A percentile compares a stretch with the other conserved stretches of the same genome.
These are phyloP conservation scores for Metschnikowia bowlesiae DNA, from an alignment of 805 yeast species.

Conservation along the genomic window DNA sequence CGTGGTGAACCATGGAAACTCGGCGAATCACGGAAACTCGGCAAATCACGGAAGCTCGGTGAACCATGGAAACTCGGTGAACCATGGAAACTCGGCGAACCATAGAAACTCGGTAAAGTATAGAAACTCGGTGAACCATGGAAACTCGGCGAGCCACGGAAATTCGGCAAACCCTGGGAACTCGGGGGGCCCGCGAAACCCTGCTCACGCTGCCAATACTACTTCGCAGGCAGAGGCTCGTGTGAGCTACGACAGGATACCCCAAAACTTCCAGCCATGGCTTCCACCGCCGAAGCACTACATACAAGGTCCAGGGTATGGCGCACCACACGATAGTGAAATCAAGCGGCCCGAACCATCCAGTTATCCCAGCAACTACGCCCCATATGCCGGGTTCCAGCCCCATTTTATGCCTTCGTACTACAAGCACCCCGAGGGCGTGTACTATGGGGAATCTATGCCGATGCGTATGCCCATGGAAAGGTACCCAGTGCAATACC, in stretches of 20 bases:
- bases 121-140: too few species aligned
- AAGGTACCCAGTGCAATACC: conserved; percentile 3
- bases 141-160: too few species aligned
- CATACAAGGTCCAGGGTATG: not conserved
- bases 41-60: too few species aligned
- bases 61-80: too few species aligned
- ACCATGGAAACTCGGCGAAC: too few species aligned
- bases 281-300: conserved; percentile 4
- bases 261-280: not conserved
- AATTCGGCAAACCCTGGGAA: too few species aligned
- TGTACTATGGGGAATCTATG: conserved; percentile 5
- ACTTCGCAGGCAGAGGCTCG: not conserved
- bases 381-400: conserved; percentile 2
- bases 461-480: conserved; percentile 1
- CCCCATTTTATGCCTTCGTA: conserved; percentile 3
- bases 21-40: too few species aligned
- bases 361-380: not conserved
- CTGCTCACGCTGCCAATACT: not conserved
- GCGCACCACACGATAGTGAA: not conserved
- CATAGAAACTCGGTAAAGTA: too few species aligned
- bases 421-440: conserved; percentile 2
- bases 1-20: too few species aligned
- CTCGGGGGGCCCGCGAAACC: too few species aligned
- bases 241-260: not conserved
- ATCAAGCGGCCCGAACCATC: conserved; percentile 1